Conservation (phyloP, 2,329 filamentous ascomycete species). For the Spiromastix sp. region DNA sequence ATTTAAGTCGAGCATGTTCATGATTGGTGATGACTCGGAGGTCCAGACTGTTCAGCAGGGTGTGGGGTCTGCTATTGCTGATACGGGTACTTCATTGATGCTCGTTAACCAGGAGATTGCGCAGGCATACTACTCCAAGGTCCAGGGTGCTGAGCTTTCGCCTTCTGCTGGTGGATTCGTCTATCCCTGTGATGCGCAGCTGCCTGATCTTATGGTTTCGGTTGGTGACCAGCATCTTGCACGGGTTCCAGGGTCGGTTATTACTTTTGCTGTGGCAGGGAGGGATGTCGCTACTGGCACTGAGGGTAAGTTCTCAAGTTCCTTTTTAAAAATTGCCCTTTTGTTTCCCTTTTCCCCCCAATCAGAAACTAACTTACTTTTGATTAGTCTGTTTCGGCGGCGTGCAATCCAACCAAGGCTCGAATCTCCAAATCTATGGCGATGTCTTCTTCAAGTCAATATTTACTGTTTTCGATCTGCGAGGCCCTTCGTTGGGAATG, state of each 20-base stretch:
- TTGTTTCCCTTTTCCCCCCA: neutral
- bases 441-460: constrained; percentile 51
- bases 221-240: constrained; percentile 40
- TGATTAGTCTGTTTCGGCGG: constrained; percentile 46
- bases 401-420: constrained; percentile 47
- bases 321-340: neutral
- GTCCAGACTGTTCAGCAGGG: constrained; percentile 10
- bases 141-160: constrained; percentile 41
- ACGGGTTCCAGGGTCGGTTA: constrained; percentile 44
- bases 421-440: constrained; percentile 48
- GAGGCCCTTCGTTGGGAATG: constrained; percentile 41
- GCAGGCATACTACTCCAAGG: constrained; percentile 48
- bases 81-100: constrained; percentile 60
- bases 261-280: constrained; percentile 46
- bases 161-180: constrained; percentile 40
- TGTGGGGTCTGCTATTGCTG: constrained; percentile 44
- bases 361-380: constrained; percentile 10
- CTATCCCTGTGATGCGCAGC: constrained; percentile 45
- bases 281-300: constrained; percentile 31
- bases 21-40: constrained; percentile 35
- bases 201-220: constrained; percentile 47
- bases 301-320: constrained; percentile 23
- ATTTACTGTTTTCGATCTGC: constrained; percentile 49
- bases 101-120: constrained; percentile 49
- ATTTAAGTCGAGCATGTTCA: constrained; percentile 48